phyloP scores from a whole-genome alignment of 805 yeast genomes.

The Priceomyces melissophilus region DNA sequence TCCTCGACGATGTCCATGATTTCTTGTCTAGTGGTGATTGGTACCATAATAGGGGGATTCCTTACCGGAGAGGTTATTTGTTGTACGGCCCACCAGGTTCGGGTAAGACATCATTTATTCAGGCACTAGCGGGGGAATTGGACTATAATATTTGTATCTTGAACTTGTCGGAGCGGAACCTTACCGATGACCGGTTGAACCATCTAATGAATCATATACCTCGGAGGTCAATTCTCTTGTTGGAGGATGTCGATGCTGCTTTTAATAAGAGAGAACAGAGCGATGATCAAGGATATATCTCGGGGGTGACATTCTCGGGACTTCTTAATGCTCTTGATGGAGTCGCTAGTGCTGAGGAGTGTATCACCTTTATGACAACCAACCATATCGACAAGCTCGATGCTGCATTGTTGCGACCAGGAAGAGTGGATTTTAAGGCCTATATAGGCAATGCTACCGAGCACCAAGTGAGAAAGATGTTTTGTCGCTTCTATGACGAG shows the following conservation, averaged over 20 bases:
- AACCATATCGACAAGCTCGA: conserved; percentile 94
- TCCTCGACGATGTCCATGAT: conserved; percentile 72
- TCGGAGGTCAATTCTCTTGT: conserved; percentile 72
- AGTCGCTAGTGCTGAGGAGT: conserved; percentile 95
- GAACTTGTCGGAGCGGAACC: conserved; percentile 83
- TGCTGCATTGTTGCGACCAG: conserved; percentile 92
- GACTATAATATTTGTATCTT: conserved; percentile 94
- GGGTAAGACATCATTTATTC: conserved; percentile 94
- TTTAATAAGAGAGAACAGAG: conserved; percentile 77
- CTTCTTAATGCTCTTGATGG: conserved; percentile 92
- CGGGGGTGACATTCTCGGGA: conserved; percentile 96
- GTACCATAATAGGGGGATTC: conserved; percentile 97
- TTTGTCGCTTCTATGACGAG: conserved; percentile 75
- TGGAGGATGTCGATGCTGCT: conserved; percentile 97
- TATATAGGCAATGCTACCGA: conserved; percentile 84
- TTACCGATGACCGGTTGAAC: conserved; percentile 91
- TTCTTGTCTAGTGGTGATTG: conserved; percentile 78
- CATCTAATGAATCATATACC: conserved; percentile 97
- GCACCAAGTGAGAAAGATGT: conserved; percentile 79
- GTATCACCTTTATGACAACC: conserved; percentile 96
- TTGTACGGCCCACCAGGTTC: conserved; percentile 97
- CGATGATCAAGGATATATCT: conserved; percentile 69
- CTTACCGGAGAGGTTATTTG: conserved; percentile 91
- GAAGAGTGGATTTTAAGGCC: conserved; percentile 84
- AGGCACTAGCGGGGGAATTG: conserved; percentile 93